Base-by-base conservation (phyloP, 805 yeast genomes). In the Danielia reshetovae region DNA sequence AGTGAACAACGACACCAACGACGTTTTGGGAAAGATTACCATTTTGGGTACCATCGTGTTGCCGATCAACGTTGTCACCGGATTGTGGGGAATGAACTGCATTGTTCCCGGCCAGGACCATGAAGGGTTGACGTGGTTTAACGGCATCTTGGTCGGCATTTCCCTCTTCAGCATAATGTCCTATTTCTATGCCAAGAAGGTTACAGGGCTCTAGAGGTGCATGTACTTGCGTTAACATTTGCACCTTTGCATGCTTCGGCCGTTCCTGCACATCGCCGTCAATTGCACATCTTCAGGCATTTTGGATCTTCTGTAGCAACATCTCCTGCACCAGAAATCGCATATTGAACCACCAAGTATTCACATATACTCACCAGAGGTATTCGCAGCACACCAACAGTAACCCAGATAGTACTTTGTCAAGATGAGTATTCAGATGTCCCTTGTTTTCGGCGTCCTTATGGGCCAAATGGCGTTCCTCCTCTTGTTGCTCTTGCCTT, bases 41-140 rank as follows among this genome's bases (percentile, higher is more conserved):
- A 81, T 89, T 27, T 62, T 90, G 43, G 98, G 97, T 73, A 87
- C 97, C 0, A 86, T 93, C 36, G 96, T 93, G 14, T 66, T 93
- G 39, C 98, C 98, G 3, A 77, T 93, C 75, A 93, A 93, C 55
- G 86, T 93, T 36, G 82, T 93, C 15, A 93, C 98, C 0, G 98
- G 98, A 14, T 64, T 93, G 30, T 93, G 97, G 97, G 98, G 98
- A 37, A 93, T 93, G 98, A 93, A 93, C 63, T 95, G 93, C 46
- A 51, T 86, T 8, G 98, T 93, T 23, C 98, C 98, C 0, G 98
- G 98, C 0, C 97, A 90, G 56, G 68, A 56, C 19, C 48, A 53
- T 27, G 60, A 51, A 10, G 68, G 70, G 2, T 51, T 68, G 35
- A 45, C 52, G 13, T 68, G 73, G 73, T 68, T 68, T 43, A 64